Evolutionary conservation across 495 filamentous ascomycete species (phyloP).

Genomic region (Xylaria venustula): DNA sequence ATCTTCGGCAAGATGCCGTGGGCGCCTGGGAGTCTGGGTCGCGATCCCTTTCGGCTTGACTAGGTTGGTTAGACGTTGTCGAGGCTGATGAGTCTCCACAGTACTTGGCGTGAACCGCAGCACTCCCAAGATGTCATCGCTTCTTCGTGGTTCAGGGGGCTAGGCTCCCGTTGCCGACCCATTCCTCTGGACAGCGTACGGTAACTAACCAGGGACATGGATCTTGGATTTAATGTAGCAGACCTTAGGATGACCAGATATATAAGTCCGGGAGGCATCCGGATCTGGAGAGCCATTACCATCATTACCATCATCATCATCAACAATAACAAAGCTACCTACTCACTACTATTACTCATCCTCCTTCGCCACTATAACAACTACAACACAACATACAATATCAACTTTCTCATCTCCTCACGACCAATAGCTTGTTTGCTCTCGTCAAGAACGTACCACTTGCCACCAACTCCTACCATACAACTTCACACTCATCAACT

Average conservation of each 20-base stretch:
- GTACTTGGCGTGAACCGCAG: conserved; percentile 17
- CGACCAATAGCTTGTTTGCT: background rate
- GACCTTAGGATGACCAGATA: conserved; percentile 7
- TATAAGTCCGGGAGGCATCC: conserved; percentile 14
- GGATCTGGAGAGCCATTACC: background rate
- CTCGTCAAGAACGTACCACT: background rate
- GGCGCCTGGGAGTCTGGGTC: background rate
- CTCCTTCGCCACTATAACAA: background rate
- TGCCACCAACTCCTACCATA: background rate
- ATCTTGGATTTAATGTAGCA: conserved; percentile 1
- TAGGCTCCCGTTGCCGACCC: conserved; percentile 14
- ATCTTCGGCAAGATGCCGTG: background rate
- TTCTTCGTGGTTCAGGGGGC: background rate
- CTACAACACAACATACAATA: background rate
- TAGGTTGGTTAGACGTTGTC: conserved; percentile 2
- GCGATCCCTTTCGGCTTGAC: conserved; percentile 3
- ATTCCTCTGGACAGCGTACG: conserved; percentile 1
- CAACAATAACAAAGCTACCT: background rate
- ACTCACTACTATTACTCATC: conserved; percentile 3
- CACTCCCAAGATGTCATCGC: conserved; percentile 12
- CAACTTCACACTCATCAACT: background rate
- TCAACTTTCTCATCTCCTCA: background rate
- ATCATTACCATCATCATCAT: conserved; percentile 6
- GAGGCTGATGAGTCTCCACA: conserved; percentile 17
- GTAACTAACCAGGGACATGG: background rate